These are phyloP conservation scores for Pythium brachiatum DNA, from an alignment of 352 stramenopile genomes.

Conservation along the genomic window DNA sequence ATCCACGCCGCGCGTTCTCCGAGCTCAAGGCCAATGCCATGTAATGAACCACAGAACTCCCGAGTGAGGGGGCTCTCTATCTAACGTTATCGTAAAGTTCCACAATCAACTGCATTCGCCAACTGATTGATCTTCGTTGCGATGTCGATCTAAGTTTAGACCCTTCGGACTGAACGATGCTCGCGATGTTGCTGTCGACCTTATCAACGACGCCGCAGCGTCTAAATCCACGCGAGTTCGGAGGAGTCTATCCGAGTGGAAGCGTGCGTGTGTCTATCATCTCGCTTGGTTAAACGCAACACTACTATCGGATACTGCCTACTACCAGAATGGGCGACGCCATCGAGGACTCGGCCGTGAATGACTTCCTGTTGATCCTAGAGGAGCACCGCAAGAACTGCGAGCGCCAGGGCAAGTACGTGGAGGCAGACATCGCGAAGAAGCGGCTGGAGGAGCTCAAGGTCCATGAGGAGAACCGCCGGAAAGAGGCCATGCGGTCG, in stretches of 20 bases:
- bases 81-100: neutral
- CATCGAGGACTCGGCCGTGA: conserved; percentile 79
- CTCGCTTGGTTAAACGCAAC: neutral
- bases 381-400: conserved; percentile 97
- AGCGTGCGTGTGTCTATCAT: neutral
- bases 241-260: neutral
- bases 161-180: neutral
- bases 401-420: conserved; percentile 96
- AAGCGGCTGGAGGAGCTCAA: conserved; percentile 96
- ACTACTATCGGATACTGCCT: neutral
- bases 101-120: neutral
- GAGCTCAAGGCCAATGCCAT: conserved; percentile 71
- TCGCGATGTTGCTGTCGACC: neutral
- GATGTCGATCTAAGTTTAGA: conserved; percentile 4
- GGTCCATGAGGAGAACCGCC: conserved; percentile 94
- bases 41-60: conserved; percentile 25
- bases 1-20: conserved; percentile 50
- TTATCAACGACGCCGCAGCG: neutral
- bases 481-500: conserved; percentile 93
- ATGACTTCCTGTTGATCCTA: conserved; percentile 87
- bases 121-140: neutral
- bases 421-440: conserved; percentile 96
- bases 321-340: conserved; percentile 35
- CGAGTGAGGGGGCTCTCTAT: neutral
- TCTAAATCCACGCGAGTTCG: neutral